These are phyloP conservation scores for Ogataea ramenticola DNA, from an alignment of 805 yeast genomes.

Conservation along the genomic window DNA sequence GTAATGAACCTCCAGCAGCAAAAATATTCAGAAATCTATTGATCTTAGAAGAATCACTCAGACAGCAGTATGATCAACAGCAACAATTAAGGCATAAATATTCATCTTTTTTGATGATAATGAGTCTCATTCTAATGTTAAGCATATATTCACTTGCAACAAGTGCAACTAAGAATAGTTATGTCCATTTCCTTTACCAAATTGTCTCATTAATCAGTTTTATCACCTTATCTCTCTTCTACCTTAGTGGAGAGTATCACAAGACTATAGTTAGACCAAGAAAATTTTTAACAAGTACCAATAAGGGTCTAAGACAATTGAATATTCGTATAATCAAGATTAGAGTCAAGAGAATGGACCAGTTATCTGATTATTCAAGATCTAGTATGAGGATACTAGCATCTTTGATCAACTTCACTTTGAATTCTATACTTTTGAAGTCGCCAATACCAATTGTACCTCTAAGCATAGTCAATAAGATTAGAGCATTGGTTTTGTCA, in stretches of 20 bases:
- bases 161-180: constrained; percentile 1
- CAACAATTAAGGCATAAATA: constrained; percentile 57
- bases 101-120: constrained; percentile 42
- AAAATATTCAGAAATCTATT: constrained; percentile 76
- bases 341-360: constrained; percentile 20
- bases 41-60: constrained; percentile 76
- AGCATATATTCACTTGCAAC: constrained; percentile 27
- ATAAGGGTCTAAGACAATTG: constrained; percentile 80
- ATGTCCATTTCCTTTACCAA: constrained; percentile 35
- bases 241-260: constrained; percentile 82
- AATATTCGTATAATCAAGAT: constrained; percentile 72
- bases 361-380: constrained; percentile 19
- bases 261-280: constrained; percentile 80
- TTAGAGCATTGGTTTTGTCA: background rate
- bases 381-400: constrained; percentile 7
- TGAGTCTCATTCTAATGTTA: constrained; percentile 31
- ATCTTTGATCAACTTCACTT: background rate
- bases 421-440: background rate
- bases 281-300: constrained; percentile 70
- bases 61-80: constrained; percentile 76
- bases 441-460: background rate
- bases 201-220: constrained; percentile 53
- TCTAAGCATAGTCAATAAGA: background rate
- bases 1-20: constrained; percentile 41
- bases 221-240: constrained; percentile 70